phyloP scores from a whole-genome alignment of 2,329 filamentous ascomycete species.

The Lasiodiplodia sp. region DNA sequence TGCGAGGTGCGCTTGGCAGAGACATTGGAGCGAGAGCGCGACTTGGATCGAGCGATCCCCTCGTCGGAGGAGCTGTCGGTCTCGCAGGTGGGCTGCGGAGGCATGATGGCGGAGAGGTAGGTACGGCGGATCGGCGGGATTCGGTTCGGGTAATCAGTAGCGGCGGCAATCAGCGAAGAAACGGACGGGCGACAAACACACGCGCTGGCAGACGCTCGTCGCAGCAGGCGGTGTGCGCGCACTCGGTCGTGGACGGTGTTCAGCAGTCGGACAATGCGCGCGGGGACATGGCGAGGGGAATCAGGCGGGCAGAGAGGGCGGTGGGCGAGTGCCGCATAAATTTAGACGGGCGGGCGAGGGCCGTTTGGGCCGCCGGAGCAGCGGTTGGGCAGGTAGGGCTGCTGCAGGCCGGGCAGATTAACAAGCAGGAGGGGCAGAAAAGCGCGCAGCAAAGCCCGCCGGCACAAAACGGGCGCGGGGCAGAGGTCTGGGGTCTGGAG shows the following conservation, averaged over 20 bases:
- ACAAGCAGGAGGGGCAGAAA: slow-evolving; percentile 3
- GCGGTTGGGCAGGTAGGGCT: slow-evolving; percentile 26
- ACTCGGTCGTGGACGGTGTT: not conserved
- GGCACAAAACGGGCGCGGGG: slow-evolving; percentile 7
- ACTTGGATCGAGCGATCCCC: not conserved
- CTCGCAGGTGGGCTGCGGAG: slow-evolving; percentile 16
- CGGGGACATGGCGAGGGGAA: slow-evolving; percentile 11
- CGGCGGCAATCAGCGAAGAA: slow-evolving; percentile 15
- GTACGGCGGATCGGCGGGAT: slow-evolving; percentile 13
- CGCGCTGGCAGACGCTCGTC: slow-evolving; percentile 8
- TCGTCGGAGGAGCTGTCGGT: slow-evolving; percentile 19
- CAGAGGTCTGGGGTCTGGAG: slow-evolving; percentile 10
- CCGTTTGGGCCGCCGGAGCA: slow-evolving; percentile 11
- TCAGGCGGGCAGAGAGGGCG: slow-evolving; percentile 16
- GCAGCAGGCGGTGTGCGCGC: slow-evolving; percentile 18
- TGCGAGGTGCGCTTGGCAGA: slow-evolving; percentile 55
- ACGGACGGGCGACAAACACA: slow-evolving; percentile 1
- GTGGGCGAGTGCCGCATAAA: slow-evolving; percentile 5
- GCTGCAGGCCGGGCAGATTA: slow-evolving; percentile 5
- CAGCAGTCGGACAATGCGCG: slow-evolving; percentile 26
- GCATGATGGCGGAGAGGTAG: slow-evolving; percentile 9
- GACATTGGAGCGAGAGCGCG: slow-evolving; percentile 54
- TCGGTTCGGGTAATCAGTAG: slow-evolving; percentile 28
- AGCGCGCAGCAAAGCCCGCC: slow-evolving; percentile 16
- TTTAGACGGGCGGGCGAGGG: slow-evolving; percentile 23